Evolutionary conservation across 2,329 filamentous ascomycete species (phyloP).

Genomic region (Aspergillus cejpii): DNA sequence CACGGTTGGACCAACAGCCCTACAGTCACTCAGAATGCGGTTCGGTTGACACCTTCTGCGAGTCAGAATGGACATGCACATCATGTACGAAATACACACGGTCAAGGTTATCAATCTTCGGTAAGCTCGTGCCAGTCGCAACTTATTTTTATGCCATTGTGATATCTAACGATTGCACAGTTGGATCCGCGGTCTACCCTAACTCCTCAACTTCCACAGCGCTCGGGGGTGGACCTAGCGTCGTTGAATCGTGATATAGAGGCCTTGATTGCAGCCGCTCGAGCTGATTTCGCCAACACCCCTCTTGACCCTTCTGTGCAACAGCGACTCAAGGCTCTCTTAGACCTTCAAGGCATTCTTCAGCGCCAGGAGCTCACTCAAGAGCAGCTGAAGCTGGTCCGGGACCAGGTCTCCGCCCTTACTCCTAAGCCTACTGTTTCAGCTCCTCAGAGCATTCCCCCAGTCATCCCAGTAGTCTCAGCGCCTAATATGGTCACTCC

Average conservation of each 20-base stretch:
- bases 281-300: slow-evolving; percentile 66
- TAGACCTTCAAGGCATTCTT: slow-evolving; percentile 76
- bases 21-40: slow-evolving; percentile 57
- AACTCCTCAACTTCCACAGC: slow-evolving; percentile 31
- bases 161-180: slow-evolving; percentile 10
- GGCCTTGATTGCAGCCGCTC: slow-evolving; percentile 65
- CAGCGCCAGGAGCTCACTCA: slow-evolving; percentile 69
- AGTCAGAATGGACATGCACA: slow-evolving; percentile 18
- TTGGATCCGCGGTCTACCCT: slow-evolving; percentile 19
- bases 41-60: slow-evolving; percentile 36
- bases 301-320: slow-evolving; percentile 69
- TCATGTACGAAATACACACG: slow-evolving; percentile 27
- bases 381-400: slow-evolving; percentile 76
- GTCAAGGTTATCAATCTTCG: slow-evolving; percentile 20
- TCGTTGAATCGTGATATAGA: slow-evolving; percentile 77
- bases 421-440: slow-evolving; percentile 39
- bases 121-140: slow-evolving; percentile 12
- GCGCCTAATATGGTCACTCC: slow-evolving; percentile 43
- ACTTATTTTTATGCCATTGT: background rate
- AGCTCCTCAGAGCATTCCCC: slow-evolving; percentile 11
- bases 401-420: slow-evolving; percentile 75
- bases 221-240: slow-evolving; percentile 52
- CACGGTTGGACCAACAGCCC: slow-evolving; percentile 62
- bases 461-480: slow-evolving; percentile 17
- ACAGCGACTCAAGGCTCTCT: slow-evolving; percentile 72